Percentiles rank a stretch among this genome's conserved stretches.
Conservation (phyloP, 1,284 basidiomycete genomes). For the Ustilago cynodontis region DNA sequence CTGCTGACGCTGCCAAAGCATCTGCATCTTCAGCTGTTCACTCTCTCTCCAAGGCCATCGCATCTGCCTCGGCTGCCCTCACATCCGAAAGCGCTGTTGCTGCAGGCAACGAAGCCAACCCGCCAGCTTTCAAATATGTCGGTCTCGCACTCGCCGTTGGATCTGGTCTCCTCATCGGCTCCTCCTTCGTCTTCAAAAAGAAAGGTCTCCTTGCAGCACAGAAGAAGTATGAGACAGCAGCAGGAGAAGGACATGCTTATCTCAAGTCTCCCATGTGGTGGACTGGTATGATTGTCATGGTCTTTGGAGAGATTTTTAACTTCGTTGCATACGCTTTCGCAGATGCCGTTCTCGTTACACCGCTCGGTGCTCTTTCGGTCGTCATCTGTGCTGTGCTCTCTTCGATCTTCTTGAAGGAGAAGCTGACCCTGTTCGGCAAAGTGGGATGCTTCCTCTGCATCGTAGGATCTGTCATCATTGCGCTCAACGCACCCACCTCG, state of each 20-base stretch:
- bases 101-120: conserved; percentile 51
- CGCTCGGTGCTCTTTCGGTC: conserved; percentile 93
- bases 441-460: conserved; percentile 86
- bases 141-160: conserved; percentile 82
- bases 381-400: conserved; percentile 94
- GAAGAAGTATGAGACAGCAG: conserved; percentile 73
- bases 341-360: conserved; percentile 91
- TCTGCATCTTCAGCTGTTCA: conserved; percentile 52
- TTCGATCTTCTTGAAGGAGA: conserved; percentile 92
- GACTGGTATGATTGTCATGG: conserved; percentile 69
- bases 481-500: conserved; percentile 83
- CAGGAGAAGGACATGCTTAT: conserved; percentile 94
- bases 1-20: conserved; percentile 42
- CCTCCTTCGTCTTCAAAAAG: conserved; percentile 93
- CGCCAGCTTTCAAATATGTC: conserved; percentile 72
- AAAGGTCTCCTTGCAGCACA: conserved; percentile 72
- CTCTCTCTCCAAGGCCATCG: conserved; percentile 56
- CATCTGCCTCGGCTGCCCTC: conserved; percentile 60
- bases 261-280: conserved; percentile 73
- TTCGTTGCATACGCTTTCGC: conserved; percentile 85
- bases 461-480: conserved; percentile 81
- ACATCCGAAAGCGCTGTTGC: conserved; percentile 55
- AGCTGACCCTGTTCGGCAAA: conserved; percentile 73
- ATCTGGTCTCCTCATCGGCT: conserved; percentile 89
- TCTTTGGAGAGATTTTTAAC: conserved; percentile 55